Conservation (phyloP, 768 basidiomycete species). For the Fistulinella prunicolor region DNA sequence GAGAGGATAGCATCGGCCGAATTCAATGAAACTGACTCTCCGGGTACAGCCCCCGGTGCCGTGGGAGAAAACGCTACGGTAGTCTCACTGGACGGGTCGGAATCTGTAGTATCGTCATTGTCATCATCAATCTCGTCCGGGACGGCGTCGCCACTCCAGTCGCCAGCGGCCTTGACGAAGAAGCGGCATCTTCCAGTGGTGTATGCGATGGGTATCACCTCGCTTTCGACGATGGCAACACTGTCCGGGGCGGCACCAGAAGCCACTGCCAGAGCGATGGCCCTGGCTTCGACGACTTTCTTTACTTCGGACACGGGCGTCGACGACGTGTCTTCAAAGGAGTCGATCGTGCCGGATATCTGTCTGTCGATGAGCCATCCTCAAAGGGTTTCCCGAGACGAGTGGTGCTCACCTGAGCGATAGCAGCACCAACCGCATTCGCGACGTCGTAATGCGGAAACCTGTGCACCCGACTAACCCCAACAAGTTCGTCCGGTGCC, state of each 20-base stretch:
- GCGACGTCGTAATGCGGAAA: conserved; percentile 55
- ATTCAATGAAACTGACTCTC: conserved; percentile 13
- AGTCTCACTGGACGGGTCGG: conserved; percentile 5
- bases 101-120: conserved; percentile 6
- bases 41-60: conserved; percentile 4
- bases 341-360: conserved; percentile 46
- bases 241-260: conserved; percentile 44
- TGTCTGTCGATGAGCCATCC: conserved; percentile 17
- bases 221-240: conserved; percentile 53
- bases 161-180: conserved; percentile 61
- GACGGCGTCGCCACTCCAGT: conserved; percentile 34
- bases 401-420: conserved; percentile 31
- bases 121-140: conserved; percentile 21
- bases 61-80: neutral
- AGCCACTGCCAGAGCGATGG: conserved; percentile 43
- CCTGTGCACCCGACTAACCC: conserved; percentile 49
- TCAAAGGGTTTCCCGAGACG: neutral
- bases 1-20: conserved; percentile 27
- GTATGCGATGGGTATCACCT: conserved; percentile 45
- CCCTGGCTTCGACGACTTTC: conserved; percentile 35
- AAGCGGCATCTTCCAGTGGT: conserved; percentile 37
- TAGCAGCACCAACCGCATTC: conserved; percentile 60
- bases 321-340: conserved; percentile 40
- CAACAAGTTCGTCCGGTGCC: conserved; percentile 47
- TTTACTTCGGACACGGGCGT: conserved; percentile 31